Evolutionary conservation across 768 basidiomycete species (phyloP).

Genomic region (Rhizopogon vesiculosus): DNA sequence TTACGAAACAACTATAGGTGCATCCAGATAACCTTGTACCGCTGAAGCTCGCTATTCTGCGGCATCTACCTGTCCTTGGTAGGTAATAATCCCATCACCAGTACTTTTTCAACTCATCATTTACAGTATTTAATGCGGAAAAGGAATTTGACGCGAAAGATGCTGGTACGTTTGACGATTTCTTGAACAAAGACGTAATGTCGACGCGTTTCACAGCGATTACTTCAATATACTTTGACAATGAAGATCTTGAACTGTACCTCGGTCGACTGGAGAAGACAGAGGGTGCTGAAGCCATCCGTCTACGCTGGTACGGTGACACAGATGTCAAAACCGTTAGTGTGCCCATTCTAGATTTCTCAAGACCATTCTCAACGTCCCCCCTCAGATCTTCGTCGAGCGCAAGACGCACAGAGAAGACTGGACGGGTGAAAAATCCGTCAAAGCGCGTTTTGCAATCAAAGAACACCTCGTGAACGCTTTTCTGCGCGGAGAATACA

Average conservation of each 20-base stretch:
- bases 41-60: slow-evolving; percentile 88
- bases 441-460: slow-evolving; percentile 94
- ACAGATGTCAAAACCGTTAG: slow-evolving; percentile 72
- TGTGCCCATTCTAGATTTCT: slow-evolving; percentile 3
- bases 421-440: slow-evolving; percentile 99
- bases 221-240: slow-evolving; percentile 96
- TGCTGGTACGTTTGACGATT: slow-evolving; percentile 44
- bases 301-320: slow-evolving; percentile 97
- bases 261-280: slow-evolving; percentile 97
- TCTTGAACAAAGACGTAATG: not conserved
- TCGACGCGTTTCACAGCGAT: slow-evolving; percentile 53
- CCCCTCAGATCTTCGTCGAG: slow-evolving; percentile 72
- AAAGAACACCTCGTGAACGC: slow-evolving; percentile 92
- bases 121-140: slow-evolving; percentile 83
- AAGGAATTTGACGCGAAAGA: slow-evolving; percentile 90
- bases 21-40: slow-evolving; percentile 95
- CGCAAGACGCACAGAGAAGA: slow-evolving; percentile 95
- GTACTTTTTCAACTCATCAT: slow-evolving; percentile 1
- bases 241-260: slow-evolving; percentile 92
- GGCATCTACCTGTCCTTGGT: slow-evolving; percentile 94
- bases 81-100: slow-evolving; percentile 14
- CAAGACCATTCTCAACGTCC: not conserved
- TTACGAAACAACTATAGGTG: slow-evolving; percentile 35
- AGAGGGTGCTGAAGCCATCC: slow-evolving; percentile 95
- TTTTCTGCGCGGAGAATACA: slow-evolving; percentile 86